Base-by-base conservation (phyloP, 225 moss, liverwort and hornwort genomes). In the Marchantia paleacea region DNA sequence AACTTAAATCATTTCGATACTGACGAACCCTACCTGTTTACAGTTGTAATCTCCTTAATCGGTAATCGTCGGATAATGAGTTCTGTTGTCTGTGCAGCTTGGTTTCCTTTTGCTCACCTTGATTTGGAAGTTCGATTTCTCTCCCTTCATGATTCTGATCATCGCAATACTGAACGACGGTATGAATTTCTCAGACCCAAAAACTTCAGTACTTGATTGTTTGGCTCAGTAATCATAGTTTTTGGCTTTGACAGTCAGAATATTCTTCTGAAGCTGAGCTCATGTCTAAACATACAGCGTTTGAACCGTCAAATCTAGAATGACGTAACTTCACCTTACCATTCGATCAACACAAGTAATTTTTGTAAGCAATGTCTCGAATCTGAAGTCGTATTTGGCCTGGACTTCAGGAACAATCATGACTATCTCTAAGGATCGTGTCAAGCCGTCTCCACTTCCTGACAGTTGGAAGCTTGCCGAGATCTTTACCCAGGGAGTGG, bases 361-460 rank as follows among this genome's bases (percentile, higher is more conserved):
- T 39, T 39, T 39, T 39, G 39, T 39, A 39, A 39, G 5, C 39
- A 39, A 39, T 39, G 39, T 29, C 29, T 8, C 0, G 6, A 68
- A 29, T 31, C 28, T 29, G 11, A 68, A 68, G 11, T 68, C 16
- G 14, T 15, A 1, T 68, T 29, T 15, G 30, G 11, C 3, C 24
- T 13, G 39, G 39, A 2, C 10, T 31, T 48, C 78, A 86, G 94
- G 94, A 73, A 94, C 93, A 30, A 94, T 94, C 11, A 92, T 94
- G 93, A 94, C 93, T 28, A 94, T 94, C 60, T 78, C 93, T 12
- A 94, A 94, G 87, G 93, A 94, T 91, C 85, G 92, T 48, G 93
- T 94, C n/a, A 94, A 91, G 65, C 92, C 93, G 49, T 94, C 93
- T 77, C 92, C 93, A 52, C 79, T 92, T 48, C 93, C 93, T 14